Conservation (phyloP, 1,139 yeast species). For the Saccharomycopsis hybrid region DNA sequence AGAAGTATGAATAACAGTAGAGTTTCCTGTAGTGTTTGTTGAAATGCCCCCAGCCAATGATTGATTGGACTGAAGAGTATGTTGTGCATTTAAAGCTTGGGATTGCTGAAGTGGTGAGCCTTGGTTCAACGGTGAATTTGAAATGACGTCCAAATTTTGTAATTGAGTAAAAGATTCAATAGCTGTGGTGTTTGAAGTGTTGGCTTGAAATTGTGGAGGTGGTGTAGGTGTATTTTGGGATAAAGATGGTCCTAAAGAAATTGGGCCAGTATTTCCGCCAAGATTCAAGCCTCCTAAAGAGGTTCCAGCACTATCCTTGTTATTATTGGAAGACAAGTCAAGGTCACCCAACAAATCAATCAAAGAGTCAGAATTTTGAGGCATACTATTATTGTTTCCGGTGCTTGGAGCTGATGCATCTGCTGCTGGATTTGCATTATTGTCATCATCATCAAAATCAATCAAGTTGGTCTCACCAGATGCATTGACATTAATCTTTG, state of each 20-base stretch:
- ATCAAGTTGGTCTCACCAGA: slow-evolving; percentile 55
- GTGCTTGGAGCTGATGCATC: slow-evolving; percentile 22
- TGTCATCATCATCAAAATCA: slow-evolving; percentile 70
- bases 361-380: too few relatives aligned
- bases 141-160: slow-evolving; percentile 18
- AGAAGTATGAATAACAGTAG: slow-evolving; percentile 39
- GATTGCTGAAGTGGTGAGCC: slow-evolving; percentile 14
- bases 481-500: slow-evolving; percentile 43
- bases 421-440: slow-evolving; percentile 6
- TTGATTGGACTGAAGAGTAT: slow-evolving; percentile 11
- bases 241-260: slow-evolving; percentile 13
- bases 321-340: slow-evolving; percentile 37
- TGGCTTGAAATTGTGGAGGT: not conserved
- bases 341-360: slow-evolving; percentile 42
- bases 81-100: slow-evolving; percentile 7
- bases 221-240: not conserved
- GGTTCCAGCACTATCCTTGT: slow-evolving; percentile 13
- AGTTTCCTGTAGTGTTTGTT: slow-evolving; percentile 18
- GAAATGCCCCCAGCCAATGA: slow-evolving; percentile 23
- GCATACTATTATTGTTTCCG: too few relatives aligned
- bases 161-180: slow-evolving; percentile 18
- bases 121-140: slow-evolving; percentile 18
- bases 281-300: not conserved
- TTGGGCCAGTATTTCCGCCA: slow-evolving; percentile 21
- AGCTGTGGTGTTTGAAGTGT: slow-evolving; percentile 4